Percentiles rank a stretch among this genome's conserved stretches.
Conservation (phyloP, 1,139 yeast genomes). For the Hyphopichia khmerensis region DNA sequence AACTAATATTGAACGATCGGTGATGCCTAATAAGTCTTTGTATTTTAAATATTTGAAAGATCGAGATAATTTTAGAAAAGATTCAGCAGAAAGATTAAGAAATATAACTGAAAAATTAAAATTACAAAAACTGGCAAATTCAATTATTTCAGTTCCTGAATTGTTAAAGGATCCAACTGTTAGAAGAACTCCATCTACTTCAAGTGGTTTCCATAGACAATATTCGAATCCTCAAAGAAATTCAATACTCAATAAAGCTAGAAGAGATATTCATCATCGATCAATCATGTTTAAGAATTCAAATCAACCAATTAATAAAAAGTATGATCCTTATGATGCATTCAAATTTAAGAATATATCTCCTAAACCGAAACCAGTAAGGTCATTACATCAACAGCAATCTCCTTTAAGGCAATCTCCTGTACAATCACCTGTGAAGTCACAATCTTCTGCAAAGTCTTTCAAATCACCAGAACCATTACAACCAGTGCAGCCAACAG, state of each 20-base stretch:
- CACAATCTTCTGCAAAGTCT: not conserved
- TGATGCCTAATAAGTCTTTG: constrained; percentile 42
- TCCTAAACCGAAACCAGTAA: too few relatives aligned
- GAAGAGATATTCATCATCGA: constrained; percentile 31
- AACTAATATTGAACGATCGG: not conserved
- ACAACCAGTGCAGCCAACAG: not conserved
- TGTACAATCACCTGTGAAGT: not conserved
- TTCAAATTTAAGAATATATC: constrained; percentile 9
- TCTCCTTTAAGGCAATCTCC: constrained; percentile 2
- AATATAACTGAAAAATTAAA: constrained; percentile 41
- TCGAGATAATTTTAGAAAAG: constrained; percentile 44
- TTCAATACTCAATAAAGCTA: constrained; percentile 37
- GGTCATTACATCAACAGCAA: not conserved
- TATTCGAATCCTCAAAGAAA: constrained; percentile 13
- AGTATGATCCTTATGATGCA: constrained; percentile 27
- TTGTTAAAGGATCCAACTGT: constrained; percentile 41
- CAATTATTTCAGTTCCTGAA: constrained; percentile 41
- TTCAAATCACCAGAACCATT: constrained; percentile 4
- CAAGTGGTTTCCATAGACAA: constrained; percentile 4
- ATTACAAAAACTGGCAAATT: constrained; percentile 45
- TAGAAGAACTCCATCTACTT: constrained; percentile 17
- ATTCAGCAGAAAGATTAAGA: constrained; percentile 50
- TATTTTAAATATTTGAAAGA: constrained; percentile 46
- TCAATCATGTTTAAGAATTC: constrained; percentile 27
- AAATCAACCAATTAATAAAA: constrained; percentile 4